Percentiles rank a stretch among this genome's conserved stretches.
phyloP scores from a whole-genome alignment of 805 yeast species.

The Pichia pseudocactophila region DNA sequence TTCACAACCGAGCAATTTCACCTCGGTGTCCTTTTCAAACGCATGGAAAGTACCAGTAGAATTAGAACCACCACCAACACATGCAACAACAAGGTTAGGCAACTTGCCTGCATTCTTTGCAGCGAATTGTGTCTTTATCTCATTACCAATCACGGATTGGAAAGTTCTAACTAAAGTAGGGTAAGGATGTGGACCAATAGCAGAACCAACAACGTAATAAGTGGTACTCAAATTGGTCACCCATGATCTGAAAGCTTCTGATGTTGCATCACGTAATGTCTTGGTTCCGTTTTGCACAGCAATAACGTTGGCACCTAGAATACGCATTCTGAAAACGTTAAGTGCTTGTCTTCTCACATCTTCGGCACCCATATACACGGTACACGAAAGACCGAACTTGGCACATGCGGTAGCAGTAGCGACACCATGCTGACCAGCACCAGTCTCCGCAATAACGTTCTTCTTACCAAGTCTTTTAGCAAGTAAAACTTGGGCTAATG shows the following conservation, averaged over 20 bases:
- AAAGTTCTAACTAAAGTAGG: conserved; percentile 97
- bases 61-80: conserved; percentile 99
- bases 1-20: conserved; percentile 85
- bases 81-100: conserved; percentile 93
- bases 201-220: conserved; percentile 95
- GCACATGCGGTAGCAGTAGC: conserved; percentile 93
- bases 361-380: conserved; percentile 98
- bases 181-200: conserved; percentile 98
- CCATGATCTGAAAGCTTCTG: conserved; percentile 96
- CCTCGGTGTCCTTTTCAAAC: conserved; percentile 72
- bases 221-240: conserved; percentile 79
- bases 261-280: conserved; percentile 95
- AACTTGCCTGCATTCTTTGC: conserved; percentile 69
- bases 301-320: conserved; percentile 91
- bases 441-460: conserved; percentile 79
- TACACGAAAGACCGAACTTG: conserved; percentile 86
- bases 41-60: conserved; percentile 94
- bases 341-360: conserved; percentile 98
- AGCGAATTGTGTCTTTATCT: conserved; percentile 85
- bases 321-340: conserved; percentile 94
- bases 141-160: conserved; percentile 95
- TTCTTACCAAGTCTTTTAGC: conserved; percentile 74
- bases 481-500: conserved; percentile 70
- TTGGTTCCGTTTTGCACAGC: conserved; percentile 92
- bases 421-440: conserved; percentile 92